Percentiles rank a stretch among this genome's conserved stretches.
These are phyloP conservation scores for Rhodotorula babjevae DNA, from an alignment of 768 basidiomycete genomes.

Conservation along the genomic window DNA sequence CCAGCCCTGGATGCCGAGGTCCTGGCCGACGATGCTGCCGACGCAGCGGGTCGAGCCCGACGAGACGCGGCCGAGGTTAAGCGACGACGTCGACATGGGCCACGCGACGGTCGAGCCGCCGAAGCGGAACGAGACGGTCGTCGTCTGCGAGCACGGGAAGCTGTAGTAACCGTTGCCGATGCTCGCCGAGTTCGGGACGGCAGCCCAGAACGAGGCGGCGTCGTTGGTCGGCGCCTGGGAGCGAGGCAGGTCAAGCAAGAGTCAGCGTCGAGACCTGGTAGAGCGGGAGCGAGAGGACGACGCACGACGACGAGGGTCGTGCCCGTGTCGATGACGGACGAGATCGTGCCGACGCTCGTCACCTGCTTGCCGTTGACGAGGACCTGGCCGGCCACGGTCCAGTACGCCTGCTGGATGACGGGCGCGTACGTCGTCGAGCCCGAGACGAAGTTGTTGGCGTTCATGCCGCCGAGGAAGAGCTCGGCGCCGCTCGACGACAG, in stretches of 20 bases:
- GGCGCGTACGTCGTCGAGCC: conserved; percentile 44
- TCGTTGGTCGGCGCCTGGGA: too few species aligned
- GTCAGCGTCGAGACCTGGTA: too few species aligned
- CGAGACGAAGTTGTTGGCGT: conserved; percentile 44
- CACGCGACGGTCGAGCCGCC: conserved; percentile 50
- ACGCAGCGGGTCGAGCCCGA: conserved; percentile 29
- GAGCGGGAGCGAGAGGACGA: not conserved
- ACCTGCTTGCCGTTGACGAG: conserved; percentile 42
- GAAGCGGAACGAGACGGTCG: conserved; percentile 54
- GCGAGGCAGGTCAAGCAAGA: too few species aligned
- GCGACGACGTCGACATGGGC: conserved; percentile 47
- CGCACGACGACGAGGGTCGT: conserved; percentile 39
- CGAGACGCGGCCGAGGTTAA: conserved; percentile 51
- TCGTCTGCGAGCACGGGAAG: conserved; percentile 43
- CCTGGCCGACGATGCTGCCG: conserved; percentile 38
- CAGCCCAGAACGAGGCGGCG: too few species aligned
- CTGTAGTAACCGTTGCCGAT: conserved; percentile 45
- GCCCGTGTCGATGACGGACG: conserved; percentile 43
- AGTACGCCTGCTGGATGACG: conserved; percentile 47
- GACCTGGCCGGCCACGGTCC: conserved; percentile 45
- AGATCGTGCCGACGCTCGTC: conserved; percentile 38
- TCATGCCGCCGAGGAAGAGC: conserved; percentile 49
- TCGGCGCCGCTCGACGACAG: conserved; percentile 34
- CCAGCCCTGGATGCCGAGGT: conserved; percentile 31
- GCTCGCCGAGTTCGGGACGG: too few species aligned